Percentiles rank a stretch among this genome's conserved stretches.
These are phyloP conservation scores for Juncus inflexus DNA, from an alignment of 176 grass and related monocot genomes.

Conservation along the genomic window DNA sequence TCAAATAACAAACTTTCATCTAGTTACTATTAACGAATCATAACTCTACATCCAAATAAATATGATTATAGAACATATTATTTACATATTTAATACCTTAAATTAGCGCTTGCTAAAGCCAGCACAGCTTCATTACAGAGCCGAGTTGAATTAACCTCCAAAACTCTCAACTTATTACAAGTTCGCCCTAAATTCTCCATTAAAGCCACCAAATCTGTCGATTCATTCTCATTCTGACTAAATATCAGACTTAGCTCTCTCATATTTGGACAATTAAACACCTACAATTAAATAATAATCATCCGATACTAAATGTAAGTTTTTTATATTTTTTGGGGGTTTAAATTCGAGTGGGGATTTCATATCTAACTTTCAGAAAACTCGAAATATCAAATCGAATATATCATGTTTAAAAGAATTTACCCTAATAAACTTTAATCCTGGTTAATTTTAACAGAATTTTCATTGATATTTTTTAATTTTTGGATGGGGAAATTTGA, in stretches of 20 bases:
- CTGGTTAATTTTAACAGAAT: too few species aligned
- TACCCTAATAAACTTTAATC: too few species aligned
- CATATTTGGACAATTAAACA: constrained; percentile 82
- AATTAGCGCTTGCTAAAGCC: constrained; percentile 60
- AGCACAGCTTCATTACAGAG: constrained; percentile 77
- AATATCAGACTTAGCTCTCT: constrained; percentile 66
- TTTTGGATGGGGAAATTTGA: too few species aligned
- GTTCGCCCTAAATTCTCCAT: constrained; percentile 64
- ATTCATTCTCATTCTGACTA: constrained; percentile 55
- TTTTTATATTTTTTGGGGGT: too few species aligned
- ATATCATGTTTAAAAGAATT: too few species aligned
- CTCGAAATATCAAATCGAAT: too few species aligned
- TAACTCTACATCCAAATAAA: neutral
- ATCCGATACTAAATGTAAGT: too few species aligned
- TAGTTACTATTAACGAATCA: too few species aligned
- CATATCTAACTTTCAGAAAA: too few species aligned
- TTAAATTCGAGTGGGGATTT: too few species aligned
- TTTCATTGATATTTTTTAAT: too few species aligned
- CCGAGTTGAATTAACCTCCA: constrained; percentile 59
- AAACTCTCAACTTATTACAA: constrained; percentile 61
- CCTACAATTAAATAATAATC: constrained; percentile 38
- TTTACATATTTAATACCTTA: constrained; percentile 44
- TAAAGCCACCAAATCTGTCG: constrained; percentile 60
- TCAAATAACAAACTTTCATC: too few species aligned
- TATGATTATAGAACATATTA: neutral